These are phyloP conservation scores for Aschersonia sp. DNA, from an alignment of 2,329 filamentous ascomycete species.

Conservation along the genomic window DNA sequence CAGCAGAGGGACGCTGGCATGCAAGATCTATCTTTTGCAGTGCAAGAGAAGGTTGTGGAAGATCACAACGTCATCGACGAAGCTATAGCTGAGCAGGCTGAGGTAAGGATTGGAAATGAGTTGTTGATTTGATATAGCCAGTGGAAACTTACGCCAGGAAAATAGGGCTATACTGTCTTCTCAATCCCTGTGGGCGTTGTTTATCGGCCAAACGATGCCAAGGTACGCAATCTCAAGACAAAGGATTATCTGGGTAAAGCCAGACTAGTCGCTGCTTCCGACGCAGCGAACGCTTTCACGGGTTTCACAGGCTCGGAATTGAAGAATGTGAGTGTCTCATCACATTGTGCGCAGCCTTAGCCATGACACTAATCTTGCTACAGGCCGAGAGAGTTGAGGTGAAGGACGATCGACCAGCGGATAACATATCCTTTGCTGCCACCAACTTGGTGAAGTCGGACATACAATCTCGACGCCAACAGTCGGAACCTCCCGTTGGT, in stretches of 20 bases:
- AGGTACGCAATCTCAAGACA: slow-evolving; percentile 94
- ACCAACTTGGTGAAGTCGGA: slow-evolving; percentile 86
- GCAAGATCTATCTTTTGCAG: slow-evolving; percentile 79
- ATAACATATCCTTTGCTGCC: slow-evolving; percentile 82
- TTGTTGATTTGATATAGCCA: too few relatives aligned
- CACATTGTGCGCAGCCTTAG: not conserved
- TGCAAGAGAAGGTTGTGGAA: slow-evolving; percentile 89
- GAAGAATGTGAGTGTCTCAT: slow-evolving; percentile 44
- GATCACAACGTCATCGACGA: slow-evolving; percentile 98
- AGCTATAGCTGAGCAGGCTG: slow-evolving; percentile 82
- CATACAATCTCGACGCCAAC: slow-evolving; percentile 65
- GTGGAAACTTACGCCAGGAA: slow-evolving; percentile 7
- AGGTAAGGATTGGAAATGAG: slow-evolving; percentile 38
- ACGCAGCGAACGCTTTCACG: slow-evolving; percentile 66
- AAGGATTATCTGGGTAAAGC: slow-evolving; percentile 97
- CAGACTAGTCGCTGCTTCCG: slow-evolving; percentile 78
- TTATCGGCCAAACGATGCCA: slow-evolving; percentile 91
- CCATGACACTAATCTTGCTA: slow-evolving; percentile 5
- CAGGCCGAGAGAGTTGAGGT: slow-evolving; percentile 37
- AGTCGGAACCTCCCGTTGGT: slow-evolving; percentile 67
- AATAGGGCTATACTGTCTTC: slow-evolving; percentile 90
- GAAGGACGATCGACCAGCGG: slow-evolving; percentile 67
- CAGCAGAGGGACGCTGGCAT: slow-evolving; percentile 83
- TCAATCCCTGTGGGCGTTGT: slow-evolving; percentile 93
- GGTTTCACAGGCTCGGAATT: slow-evolving; percentile 70